Conservation (phyloP, 148 eudicot species). For the Fagopyrum homotropicum region DNA sequence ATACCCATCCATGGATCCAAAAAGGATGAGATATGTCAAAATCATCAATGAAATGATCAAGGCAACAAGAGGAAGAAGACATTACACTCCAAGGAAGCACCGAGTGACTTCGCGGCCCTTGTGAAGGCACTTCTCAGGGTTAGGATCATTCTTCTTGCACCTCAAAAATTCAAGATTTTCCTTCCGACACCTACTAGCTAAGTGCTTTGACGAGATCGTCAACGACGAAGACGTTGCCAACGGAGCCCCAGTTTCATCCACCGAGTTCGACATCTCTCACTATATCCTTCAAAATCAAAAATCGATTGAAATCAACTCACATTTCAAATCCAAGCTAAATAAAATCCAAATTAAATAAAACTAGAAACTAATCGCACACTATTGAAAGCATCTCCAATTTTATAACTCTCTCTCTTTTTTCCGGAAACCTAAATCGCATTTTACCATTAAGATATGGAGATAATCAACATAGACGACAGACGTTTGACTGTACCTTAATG, state of each 20-base stretch:
- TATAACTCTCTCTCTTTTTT: not conserved
- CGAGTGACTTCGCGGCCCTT: slow-evolving; percentile 63
- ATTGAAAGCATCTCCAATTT: not conserved
- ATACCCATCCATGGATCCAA: not conserved
- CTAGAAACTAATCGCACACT: not conserved
- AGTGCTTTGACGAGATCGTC: slow-evolving; percentile 56
- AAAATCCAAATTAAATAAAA: not conserved
- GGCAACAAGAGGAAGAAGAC: not conserved
- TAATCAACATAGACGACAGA: not conserved
- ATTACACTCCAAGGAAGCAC: slow-evolving; percentile 58
- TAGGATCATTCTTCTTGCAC: slow-evolving; percentile 63
- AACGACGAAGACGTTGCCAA: slow-evolving; percentile 53
- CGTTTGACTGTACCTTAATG: not conserved
- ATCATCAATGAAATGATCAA: not conserved
- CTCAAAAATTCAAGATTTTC: slow-evolving; percentile 51
- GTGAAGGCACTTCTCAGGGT: slow-evolving; percentile 68
- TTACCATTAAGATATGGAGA: not conserved
- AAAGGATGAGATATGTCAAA: not conserved
- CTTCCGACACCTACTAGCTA: slow-evolving; percentile 34
- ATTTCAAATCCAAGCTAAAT: slow-evolving; percentile 5
- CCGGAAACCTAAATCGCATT: not conserved
- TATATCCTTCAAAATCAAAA: not conserved
- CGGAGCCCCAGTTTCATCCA: slow-evolving; percentile 38
- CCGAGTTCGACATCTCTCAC: slow-evolving; percentile 32
- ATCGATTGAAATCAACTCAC: not conserved